Evolutionary conservation across 345 rosid species (phyloP), one percentile per base, ranked within the genome.

Genomic region (Melaleuca quinquenervia): DNA sequence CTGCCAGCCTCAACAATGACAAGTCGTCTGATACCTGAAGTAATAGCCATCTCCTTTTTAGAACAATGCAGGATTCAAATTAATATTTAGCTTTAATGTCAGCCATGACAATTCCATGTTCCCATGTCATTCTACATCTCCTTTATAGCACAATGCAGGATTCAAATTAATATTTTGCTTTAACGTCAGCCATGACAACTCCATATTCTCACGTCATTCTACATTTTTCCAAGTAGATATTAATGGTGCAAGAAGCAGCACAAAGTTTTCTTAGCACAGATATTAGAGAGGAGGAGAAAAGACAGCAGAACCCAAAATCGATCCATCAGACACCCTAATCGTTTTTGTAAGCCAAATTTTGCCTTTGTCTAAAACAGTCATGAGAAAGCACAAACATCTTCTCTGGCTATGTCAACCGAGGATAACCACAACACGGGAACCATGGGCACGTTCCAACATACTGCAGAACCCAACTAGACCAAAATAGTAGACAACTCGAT

Each of bases 1-100:
- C 96, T 95, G 50, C 96, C 98, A 21, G 96, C 95, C 88, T 95
- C 98, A 78, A 95, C 96, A 22, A 95, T 90, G 50, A 95, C 88
- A 78, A 95, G 88, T 83, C 96, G 92, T 87, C 98, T 88, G 18
- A 93, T 94, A 84, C 98, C 98, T 95, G 91, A 52, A 22, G 58
- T 1, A 70, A 52, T 12, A 87, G 80, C 80, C 80, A 70, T 70
- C 80, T 70, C 48, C 80, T 41, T 70, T 64, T 70, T 36, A 70
- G 80, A 48, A 70, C 80, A 70, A 70, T 11, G 78, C 78, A 70
- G 48, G 24, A 21, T 18, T 70, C 78, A 32, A 18, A 70, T 36
- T 36, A 32, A 70, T 45, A 70, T 70, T 48, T 32, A 2, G 26
- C 80, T 36, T 48, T 70, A 70, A 36, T 70, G 24, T 70, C 60